A percentile compares a stretch with the other conserved stretches of the same genome.
phyloP scores from a whole-genome alignment of 805 yeast genomes.

The Phaffomyces thermotolerans region DNA sequence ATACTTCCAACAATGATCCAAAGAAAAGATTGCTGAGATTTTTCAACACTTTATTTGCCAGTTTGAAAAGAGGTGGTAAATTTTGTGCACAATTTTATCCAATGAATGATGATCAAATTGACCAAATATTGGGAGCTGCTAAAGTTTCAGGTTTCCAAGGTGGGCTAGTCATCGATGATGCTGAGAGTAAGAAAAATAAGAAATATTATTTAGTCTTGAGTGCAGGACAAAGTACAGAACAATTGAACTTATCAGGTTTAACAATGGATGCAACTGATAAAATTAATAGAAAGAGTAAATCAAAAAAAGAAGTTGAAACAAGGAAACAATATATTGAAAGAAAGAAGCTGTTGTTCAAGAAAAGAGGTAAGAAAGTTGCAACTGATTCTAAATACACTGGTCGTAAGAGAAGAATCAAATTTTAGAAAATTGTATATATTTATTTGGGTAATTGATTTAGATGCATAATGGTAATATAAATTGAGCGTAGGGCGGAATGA shows the following conservation, averaged over 20 bases:
- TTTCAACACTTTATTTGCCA: conserved; percentile 81
- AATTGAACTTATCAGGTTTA: conserved; percentile 72
- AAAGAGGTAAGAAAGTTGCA: conserved; percentile 86
- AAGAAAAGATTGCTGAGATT: conserved; percentile 71
- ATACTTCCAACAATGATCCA: conserved; percentile 75
- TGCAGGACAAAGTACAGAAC: conserved; percentile 74
- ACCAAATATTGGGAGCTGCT: conserved; percentile 73
- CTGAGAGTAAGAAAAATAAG: conserved; percentile 85
- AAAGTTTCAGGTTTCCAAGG: conserved; percentile 94
- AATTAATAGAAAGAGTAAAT: conserved; percentile 27
- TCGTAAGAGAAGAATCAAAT: conserved; percentile 64
- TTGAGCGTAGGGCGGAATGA: background rate
- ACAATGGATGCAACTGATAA: conserved; percentile 58
- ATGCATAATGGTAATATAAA: background rate
- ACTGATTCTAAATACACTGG: conserved; percentile 89
- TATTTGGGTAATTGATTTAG: too few relatives aligned
- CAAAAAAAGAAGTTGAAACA: conserved; percentile 51
- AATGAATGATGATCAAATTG: conserved; percentile 76
- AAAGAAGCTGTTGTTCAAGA: conserved; percentile 89
- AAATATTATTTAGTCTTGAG: conserved; percentile 86
- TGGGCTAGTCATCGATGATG: conserved; percentile 89
- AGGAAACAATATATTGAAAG: conserved; percentile 76
- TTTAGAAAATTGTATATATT: conserved; percentile 27
- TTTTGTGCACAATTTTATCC: conserved; percentile 98
- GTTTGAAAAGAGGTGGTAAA: conserved; percentile 89